These are phyloP conservation scores for Pseudogymnoascus sp. DNA, from an alignment of 2,329 filamentous ascomycete genomes.

Conservation along the genomic window DNA sequence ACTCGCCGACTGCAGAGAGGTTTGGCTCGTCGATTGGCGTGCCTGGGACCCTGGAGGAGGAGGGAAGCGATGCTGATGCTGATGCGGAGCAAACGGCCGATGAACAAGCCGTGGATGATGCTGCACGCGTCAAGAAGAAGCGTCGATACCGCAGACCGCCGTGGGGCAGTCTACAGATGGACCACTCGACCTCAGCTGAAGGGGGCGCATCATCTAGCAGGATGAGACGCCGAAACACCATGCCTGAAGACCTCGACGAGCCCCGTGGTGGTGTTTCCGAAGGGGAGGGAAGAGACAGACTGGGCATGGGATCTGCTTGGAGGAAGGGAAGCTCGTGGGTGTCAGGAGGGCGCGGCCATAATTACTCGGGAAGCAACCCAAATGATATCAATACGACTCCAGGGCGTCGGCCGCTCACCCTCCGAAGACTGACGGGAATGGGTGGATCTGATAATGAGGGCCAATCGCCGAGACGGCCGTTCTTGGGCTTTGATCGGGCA, in stretches of 20 bases:
- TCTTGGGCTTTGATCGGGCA: slow-evolving; percentile 57
- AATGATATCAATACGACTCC: slow-evolving; percentile 47
- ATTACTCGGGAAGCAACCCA: slow-evolving; percentile 40
- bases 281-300: slow-evolving; percentile 62
- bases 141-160: slow-evolving; percentile 51
- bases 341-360: slow-evolving; percentile 44
- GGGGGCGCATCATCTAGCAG: slow-evolving; percentile 50
- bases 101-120: slow-evolving; percentile 50
- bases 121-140: slow-evolving; percentile 52
- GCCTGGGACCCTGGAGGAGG: slow-evolving; percentile 47
- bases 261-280: slow-evolving; percentile 63
- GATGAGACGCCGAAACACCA: slow-evolving; percentile 58
- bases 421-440: slow-evolving; percentile 57
- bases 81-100: slow-evolving; percentile 84
- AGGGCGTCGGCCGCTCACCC: slow-evolving; percentile 52
- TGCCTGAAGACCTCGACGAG: slow-evolving; percentile 50
- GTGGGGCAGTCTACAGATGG: not conserved
- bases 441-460: slow-evolving; percentile 57
- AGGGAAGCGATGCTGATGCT: slow-evolving; percentile 64
- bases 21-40: slow-evolving; percentile 37
- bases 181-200: slow-evolving; percentile 21
- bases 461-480: slow-evolving; percentile 47
- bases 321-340: slow-evolving; percentile 45
- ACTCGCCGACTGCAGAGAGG: slow-evolving; percentile 42
- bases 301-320: slow-evolving; percentile 49